Evolutionary conservation across 2,329 filamentous ascomycete species (phyloP).

Genomic region (Emergomyces orientalis): DNA sequence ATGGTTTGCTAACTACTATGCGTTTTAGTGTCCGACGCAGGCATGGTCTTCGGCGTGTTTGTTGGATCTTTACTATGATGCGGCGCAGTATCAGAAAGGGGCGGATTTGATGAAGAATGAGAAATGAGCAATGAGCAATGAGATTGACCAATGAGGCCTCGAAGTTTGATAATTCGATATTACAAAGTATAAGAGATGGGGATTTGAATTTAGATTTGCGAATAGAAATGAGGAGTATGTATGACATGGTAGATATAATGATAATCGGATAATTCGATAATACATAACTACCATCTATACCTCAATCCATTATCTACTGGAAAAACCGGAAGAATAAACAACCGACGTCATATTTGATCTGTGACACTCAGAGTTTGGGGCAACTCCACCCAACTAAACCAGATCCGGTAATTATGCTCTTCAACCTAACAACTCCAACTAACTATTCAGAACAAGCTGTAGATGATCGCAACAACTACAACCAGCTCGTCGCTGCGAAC

Average conservation of each 20-base stretch:
- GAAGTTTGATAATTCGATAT: not conserved
- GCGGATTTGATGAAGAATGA: not conserved
- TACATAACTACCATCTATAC: not conserved
- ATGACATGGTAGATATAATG: not conserved
- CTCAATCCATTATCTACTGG: too few species aligned
- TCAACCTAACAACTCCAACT: not conserved
- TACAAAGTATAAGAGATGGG: not conserved
- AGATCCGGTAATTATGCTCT: not conserved
- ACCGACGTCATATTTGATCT: not conserved
- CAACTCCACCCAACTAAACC: too few species aligned
- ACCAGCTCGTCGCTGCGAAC: not conserved
- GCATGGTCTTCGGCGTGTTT: constrained; percentile 93
- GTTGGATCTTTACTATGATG: constrained; percentile 94
- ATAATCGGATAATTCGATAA: not conserved
- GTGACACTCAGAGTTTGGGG: too few species aligned
- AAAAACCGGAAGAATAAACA: not conserved
- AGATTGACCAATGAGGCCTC: not conserved
- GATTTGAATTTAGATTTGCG: not conserved
- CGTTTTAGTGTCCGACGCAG: constrained; percentile 71
- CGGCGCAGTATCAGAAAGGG: constrained; percentile 38
- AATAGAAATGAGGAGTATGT: not conserved
- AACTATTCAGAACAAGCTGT: too few species aligned
- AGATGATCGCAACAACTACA: not conserved
- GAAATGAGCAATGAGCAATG: not conserved
- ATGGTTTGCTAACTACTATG: constrained; percentile 13